Conservation (phyloP, 352 stramenopile genomes). For the Elongisporangium prolatum region DNA sequence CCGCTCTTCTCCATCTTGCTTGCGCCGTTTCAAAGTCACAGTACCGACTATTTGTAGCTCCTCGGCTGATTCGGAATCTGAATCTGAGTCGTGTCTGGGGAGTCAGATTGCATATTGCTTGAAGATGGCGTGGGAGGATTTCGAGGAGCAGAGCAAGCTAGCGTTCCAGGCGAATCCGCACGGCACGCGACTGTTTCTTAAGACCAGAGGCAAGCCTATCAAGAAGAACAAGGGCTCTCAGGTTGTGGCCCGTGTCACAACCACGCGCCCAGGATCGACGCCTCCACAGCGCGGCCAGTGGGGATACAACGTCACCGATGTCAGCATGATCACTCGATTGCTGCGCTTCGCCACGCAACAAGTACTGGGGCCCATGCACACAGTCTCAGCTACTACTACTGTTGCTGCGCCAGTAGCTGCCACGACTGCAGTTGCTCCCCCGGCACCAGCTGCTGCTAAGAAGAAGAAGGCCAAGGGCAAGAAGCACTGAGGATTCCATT, state of each 20-base stretch:
- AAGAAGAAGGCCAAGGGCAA: constrained; percentile 44
- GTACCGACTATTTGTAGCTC: background rate
- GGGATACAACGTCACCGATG: constrained; percentile 22
- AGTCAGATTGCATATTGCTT: background rate
- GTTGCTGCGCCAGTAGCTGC: constrained; percentile 3
- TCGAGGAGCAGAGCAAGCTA: constrained; percentile 67
- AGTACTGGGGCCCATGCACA: constrained; percentile 51
- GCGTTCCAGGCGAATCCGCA: constrained; percentile 46
- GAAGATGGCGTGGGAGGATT: constrained; percentile 40
- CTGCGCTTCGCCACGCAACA: constrained; percentile 70
- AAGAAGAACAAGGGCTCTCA: constrained; percentile 20
- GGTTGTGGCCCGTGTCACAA: constrained; percentile 47
- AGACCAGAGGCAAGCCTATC: constrained; percentile 23
- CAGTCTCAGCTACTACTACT: background rate
- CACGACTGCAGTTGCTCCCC: constrained; percentile 1
- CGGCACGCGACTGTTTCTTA: constrained; percentile 60
- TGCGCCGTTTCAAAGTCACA: background rate
- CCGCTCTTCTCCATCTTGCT: background rate
- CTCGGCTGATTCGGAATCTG: background rate
- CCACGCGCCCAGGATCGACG: constrained; percentile 8
- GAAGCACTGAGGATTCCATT: constrained; percentile 16
- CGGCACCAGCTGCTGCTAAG: constrained; percentile 11
- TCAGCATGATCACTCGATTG: constrained; percentile 32
- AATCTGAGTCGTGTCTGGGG: background rate
- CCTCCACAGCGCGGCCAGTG: background rate